Percentiles rank a stretch among this genome's conserved stretches.
These are phyloP conservation scores for Penicilliopsis zonata DNA, from an alignment of 495 filamentous ascomycete genomes.

Conservation along the genomic window DNA sequence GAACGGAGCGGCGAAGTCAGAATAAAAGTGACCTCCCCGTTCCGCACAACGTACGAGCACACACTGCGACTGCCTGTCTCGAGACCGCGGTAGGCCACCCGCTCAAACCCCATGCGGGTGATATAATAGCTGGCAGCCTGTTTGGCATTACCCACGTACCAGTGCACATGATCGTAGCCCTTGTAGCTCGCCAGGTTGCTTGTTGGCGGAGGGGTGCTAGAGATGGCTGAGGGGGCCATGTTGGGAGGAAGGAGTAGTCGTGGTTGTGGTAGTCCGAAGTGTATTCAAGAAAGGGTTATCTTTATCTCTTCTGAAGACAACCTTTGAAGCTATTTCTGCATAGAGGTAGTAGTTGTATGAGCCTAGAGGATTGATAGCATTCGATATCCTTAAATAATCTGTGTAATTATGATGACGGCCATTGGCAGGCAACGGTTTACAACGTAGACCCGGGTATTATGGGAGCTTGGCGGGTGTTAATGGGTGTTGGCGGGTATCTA, in stretches of 20 bases:
- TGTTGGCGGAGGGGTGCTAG: constrained; percentile 28
- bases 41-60: constrained; percentile 71
- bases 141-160: constrained; percentile 95
- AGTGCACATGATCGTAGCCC: constrained; percentile 81
- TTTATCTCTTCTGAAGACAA: no score
- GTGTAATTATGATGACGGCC: no score
- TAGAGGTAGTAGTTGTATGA: no score
- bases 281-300: no score
- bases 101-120: constrained; percentile 70
- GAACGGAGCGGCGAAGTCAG: constrained; percentile 71
- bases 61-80: constrained; percentile 69
- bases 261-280: constrained; percentile 3
- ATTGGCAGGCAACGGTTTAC: no score
- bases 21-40: constrained; percentile 68
- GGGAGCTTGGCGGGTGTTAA: no score
- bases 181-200: constrained; percentile 44
- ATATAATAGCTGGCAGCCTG: constrained; percentile 81
- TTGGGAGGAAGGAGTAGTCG: constrained; percentile 5
- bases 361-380: no score
- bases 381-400: no score
- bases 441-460: no score
- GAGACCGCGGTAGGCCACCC: constrained; percentile 71
- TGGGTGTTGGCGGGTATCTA: no score
- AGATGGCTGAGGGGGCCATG: constrained; percentile 65
- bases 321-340: no score